Evolutionary conservation across 441 rosid genomes (phyloP).

Genomic region (Daphne laureola): DNA sequence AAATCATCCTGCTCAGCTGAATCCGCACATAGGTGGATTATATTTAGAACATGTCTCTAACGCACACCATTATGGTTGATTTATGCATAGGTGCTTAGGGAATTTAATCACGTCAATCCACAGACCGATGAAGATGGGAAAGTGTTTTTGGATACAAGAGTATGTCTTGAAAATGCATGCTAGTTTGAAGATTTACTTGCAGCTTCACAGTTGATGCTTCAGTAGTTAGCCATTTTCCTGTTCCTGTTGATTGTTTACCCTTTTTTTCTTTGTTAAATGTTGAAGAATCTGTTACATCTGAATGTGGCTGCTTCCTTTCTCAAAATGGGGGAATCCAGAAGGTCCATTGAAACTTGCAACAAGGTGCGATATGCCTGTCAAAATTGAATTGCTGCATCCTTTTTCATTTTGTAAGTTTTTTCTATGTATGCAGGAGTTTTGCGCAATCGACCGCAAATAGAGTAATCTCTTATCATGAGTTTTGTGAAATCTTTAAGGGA

Average conservation of each 20-base stretch:
- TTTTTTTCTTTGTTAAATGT: conserved; percentile 11
- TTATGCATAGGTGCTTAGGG: conserved; percentile 70
- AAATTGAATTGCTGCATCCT: not conserved
- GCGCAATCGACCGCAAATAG: too few species aligned
- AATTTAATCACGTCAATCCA: conserved; percentile 97
- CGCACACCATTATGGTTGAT: conserved; percentile 5
- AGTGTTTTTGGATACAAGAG: conserved; percentile 62
- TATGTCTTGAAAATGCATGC: conserved; percentile 17
- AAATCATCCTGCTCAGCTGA: conserved; percentile 4
- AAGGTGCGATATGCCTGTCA: conserved; percentile 40
- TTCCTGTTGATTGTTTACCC: conserved; percentile 12
- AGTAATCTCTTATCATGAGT: too few species aligned
- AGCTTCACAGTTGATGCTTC: not conserved
- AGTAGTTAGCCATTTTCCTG: conserved; percentile 2
- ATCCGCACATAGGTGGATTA: not conserved
- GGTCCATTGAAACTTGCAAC: conserved; percentile 79
- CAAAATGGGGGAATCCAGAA: conserved; percentile 83
- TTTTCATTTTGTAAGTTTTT: too few species aligned
- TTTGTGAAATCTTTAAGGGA: too few species aligned
- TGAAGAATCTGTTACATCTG: conserved; percentile 69
- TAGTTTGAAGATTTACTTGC: not conserved
- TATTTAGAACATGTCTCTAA: conserved; percentile 8
- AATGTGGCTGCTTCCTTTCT: conserved; percentile 91
- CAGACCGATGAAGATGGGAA: conserved; percentile 97
- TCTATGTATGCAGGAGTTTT: too few species aligned